Evolutionary conservation across 768 basidiomycete species (phyloP).

Genomic region (Mycena belliarum): DNA sequence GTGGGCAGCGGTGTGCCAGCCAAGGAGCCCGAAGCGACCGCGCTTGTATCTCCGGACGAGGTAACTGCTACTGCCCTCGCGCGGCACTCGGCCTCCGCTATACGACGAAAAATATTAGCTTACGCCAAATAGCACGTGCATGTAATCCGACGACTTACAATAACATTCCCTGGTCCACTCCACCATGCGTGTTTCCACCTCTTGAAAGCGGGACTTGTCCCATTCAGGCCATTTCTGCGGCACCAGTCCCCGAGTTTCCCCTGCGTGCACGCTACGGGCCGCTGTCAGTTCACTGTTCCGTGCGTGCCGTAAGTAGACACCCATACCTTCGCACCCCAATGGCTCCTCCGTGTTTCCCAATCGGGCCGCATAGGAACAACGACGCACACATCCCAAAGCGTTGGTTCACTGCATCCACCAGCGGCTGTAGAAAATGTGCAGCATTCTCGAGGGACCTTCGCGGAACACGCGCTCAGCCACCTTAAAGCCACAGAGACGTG

Average conservation of each 20-base stretch:
- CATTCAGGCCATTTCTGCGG: background rate
- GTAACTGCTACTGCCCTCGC: too few relatives aligned
- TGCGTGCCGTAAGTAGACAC: background rate
- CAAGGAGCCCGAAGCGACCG: too few relatives aligned
- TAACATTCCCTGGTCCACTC: background rate
- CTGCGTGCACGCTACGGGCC: background rate
- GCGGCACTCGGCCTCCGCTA: too few relatives aligned
- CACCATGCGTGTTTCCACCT: background rate
- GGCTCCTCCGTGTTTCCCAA: background rate
- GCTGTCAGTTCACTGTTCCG: background rate
- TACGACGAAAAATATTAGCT: too few relatives aligned
- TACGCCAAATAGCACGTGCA: too few relatives aligned
- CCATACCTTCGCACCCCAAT: background rate
- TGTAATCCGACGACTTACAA: background rate
- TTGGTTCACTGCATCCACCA: background rate
- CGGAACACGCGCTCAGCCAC: too few relatives aligned
- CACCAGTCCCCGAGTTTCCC: background rate
- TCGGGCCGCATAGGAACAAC: background rate
- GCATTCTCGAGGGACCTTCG: background rate
- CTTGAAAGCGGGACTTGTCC: background rate
- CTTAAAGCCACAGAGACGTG: too few relatives aligned
- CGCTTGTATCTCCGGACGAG: too few relatives aligned
- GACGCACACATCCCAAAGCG: background rate
- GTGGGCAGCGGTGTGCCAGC: too few relatives aligned
- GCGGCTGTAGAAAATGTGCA: background rate